A percentile compares a stretch with the other conserved stretches of the same genome.
These are phyloP conservation scores for Lactifluus rugatus DNA, from an alignment of 768 basidiomycete genomes.

Conservation along the genomic window DNA sequence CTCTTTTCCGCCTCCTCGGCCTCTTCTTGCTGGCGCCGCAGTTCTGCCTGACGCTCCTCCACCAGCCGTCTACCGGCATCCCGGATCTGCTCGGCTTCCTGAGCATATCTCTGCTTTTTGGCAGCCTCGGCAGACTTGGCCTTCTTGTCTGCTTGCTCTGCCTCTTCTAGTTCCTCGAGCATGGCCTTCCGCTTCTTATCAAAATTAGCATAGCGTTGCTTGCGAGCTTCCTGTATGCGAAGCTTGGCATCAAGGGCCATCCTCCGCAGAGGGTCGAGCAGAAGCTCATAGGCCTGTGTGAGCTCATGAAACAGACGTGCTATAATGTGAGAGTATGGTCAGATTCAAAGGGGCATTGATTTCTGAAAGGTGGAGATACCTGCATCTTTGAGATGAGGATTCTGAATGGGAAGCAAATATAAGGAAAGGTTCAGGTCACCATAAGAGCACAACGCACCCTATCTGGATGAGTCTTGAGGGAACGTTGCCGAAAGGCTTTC, in stretches of 20 bases:
- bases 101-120: constrained; percentile 43
- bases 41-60: constrained; percentile 53
- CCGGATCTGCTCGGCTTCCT: constrained; percentile 63
- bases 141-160: constrained; percentile 71
- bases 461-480: constrained; percentile 82
- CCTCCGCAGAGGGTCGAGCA: constrained; percentile 71
- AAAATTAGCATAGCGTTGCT: constrained; percentile 57
- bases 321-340: constrained; percentile 29
- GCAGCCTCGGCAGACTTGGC: constrained; percentile 50
- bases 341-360: not conserved
- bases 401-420: constrained; percentile 33
- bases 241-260: constrained; percentile 73
- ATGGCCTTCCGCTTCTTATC: constrained; percentile 67
- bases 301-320: constrained; percentile 72
- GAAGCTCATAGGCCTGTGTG: constrained; percentile 68
- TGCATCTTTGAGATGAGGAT: constrained; percentile 72
- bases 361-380: constrained; percentile 33
- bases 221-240: constrained; percentile 57
- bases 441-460: constrained; percentile 39
- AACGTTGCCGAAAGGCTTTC: constrained; percentile 69
- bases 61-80: constrained; percentile 61
- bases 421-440: not conserved
- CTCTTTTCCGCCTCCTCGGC: constrained; percentile 25
- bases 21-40: constrained; percentile 38
- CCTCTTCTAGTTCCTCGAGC: constrained; percentile 65